phyloP scores from a whole-genome alignment of 2,329 filamentous ascomycete genomes.

The Thelonectria olida region DNA sequence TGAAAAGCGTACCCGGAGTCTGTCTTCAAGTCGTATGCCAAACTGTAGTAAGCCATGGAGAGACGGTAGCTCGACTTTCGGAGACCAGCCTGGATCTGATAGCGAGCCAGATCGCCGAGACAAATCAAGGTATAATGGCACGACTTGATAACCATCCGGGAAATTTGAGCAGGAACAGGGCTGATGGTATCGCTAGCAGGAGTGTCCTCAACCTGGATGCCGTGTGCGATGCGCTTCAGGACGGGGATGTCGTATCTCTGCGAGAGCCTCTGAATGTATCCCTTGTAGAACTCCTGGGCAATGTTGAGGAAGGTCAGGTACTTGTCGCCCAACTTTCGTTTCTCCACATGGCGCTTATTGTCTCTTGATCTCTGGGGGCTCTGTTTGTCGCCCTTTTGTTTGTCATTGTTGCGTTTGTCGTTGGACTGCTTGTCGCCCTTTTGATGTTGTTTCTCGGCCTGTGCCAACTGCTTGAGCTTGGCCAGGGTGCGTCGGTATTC shows the following conservation, averaged over 20 bases:
- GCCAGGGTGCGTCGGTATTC: conserved; percentile 78
- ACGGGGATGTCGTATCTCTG: conserved; percentile 64
- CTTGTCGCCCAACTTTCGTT: conserved; percentile 81
- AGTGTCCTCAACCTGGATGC: conserved; percentile 50
- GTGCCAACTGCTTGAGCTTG: conserved; percentile 60
- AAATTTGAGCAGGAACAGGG: conserved; percentile 59
- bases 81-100: conserved; percentile 77
- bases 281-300: conserved; percentile 88
- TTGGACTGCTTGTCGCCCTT: conserved; percentile 35
- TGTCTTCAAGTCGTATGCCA: conserved; percentile 83
- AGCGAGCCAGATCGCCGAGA: conserved; percentile 89
- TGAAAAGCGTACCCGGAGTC: conserved; percentile 85
- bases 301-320: conserved; percentile 89
- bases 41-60: conserved; percentile 83
- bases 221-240: conserved; percentile 53
- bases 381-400: conserved; percentile 36
- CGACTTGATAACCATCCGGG: conserved; percentile 71
- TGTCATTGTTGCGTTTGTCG: conserved; percentile 38
- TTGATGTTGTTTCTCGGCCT: conserved; percentile 68
- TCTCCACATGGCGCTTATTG: conserved; percentile 58
- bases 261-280: conserved; percentile 81
- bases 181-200: conserved; percentile 50
- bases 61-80: conserved; percentile 81
- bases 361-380: conserved; percentile 34
- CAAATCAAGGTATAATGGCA: conserved; percentile 87